phyloP scores from a whole-genome alignment of 2,329 filamentous ascomycete genomes.

The Epichloe bromicola region DNA sequence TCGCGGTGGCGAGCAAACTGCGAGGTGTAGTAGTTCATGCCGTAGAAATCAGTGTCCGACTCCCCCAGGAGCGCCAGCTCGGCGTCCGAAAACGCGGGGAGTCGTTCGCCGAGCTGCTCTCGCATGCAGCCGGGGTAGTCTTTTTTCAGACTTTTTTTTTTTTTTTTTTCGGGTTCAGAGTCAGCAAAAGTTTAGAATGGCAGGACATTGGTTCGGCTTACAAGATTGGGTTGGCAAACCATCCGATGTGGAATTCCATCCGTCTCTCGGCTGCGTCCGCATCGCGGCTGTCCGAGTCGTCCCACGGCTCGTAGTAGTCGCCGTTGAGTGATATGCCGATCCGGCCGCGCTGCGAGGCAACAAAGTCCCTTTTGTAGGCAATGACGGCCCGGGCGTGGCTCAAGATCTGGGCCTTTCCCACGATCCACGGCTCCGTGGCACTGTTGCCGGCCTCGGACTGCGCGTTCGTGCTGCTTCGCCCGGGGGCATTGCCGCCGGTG shows the following conservation, averaged over 20 bases:
- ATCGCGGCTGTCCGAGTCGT: constrained; percentile 13
- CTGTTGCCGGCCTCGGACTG: constrained; percentile 14
- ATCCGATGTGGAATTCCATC: constrained; percentile 26
- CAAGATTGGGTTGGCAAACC: constrained; percentile 28
- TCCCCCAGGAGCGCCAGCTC: constrained; percentile 16
- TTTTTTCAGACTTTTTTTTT: constrained; percentile 8
- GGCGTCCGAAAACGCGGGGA: constrained; percentile 16
- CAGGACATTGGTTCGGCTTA: constrained; percentile 6
- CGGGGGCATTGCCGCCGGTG: constrained; percentile 21
- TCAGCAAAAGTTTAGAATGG: no score
- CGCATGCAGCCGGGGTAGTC: constrained; percentile 26
- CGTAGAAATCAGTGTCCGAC: constrained; percentile 22
- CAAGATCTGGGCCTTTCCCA: constrained; percentile 23
- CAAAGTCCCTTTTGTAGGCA: constrained; percentile 21
- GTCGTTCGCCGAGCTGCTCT: constrained; percentile 17
- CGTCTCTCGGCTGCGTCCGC: constrained; percentile 19
- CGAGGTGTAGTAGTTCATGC: constrained; percentile 29
- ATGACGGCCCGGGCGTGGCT: constrained; percentile 21
- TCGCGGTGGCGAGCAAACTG: constrained; percentile 20
- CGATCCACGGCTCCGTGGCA: constrained; percentile 24
- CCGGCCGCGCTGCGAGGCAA: constrained; percentile 14
- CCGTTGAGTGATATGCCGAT: constrained; percentile 26
- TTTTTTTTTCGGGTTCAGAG: no score
- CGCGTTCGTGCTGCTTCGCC: constrained; percentile 12
- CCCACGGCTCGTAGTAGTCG: constrained; percentile 25